Evolutionary conservation across 108 stramenopile genomes (phyloP).

Genomic region (Schizochytrium sp.): DNA sequence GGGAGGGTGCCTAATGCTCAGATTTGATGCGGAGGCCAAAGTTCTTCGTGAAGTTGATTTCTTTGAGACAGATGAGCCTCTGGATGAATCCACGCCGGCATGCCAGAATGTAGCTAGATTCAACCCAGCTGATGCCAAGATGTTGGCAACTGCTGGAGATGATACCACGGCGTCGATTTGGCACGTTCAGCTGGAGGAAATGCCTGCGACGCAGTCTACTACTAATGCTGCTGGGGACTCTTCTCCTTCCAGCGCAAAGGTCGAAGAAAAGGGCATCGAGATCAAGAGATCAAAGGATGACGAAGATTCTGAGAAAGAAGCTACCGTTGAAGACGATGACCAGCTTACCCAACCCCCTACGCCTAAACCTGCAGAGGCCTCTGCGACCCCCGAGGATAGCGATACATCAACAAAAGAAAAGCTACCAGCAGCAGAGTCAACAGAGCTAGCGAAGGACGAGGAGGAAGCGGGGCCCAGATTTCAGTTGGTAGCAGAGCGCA

Average conservation of each 20-base stretch:
- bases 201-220: background rate
- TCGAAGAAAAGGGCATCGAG: constrained; percentile 52
- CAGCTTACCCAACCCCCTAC: background rate
- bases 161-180: background rate
- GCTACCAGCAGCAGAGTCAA: background rate
- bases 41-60: background rate
- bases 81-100: constrained; percentile 49
- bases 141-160: constrained; percentile 33
- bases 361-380: background rate
- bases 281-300: background rate
- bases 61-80: background rate
- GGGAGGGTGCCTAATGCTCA: constrained; percentile 16
- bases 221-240: background rate
- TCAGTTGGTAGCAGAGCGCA: background rate
- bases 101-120: constrained; percentile 49
- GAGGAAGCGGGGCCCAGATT: background rate
- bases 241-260: background rate
- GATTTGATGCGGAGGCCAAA: background rate
- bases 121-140: background rate
- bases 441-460: no score
- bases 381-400: background rate
- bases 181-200: background rate
- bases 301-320: background rate
- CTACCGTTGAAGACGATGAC: background rate
- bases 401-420: background rate